These are phyloP conservation scores for Dendrothele bispora DNA, from an alignment of 768 basidiomycete genomes.

Conservation along the genomic window DNA sequence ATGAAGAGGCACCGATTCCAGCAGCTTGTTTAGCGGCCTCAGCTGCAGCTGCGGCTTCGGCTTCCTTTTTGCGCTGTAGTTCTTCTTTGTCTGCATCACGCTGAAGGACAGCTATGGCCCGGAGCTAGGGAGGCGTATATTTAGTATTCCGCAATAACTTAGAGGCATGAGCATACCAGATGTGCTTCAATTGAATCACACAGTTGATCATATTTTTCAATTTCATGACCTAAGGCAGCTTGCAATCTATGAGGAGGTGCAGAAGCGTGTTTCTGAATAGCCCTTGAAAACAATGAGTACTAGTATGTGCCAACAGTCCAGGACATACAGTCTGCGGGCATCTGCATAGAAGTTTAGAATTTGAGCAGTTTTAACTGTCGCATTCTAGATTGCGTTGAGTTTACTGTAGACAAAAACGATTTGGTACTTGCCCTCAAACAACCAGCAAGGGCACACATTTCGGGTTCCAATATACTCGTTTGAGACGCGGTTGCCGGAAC, in stretches of 20 bases:
- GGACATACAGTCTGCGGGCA: conserved; percentile 65
- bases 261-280: conserved; percentile 55
- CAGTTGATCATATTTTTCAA: conserved; percentile 78
- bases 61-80: conserved; percentile 41
- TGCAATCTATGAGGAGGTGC: conserved; percentile 67
- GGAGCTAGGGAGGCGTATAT: conserved; percentile 43
- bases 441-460: conserved; percentile 54
- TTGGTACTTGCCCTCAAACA: conserved; percentile 53
- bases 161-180: conserved; percentile 44
- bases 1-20: conserved; percentile 9
- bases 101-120: conserved; percentile 69
- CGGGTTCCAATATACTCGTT: conserved; percentile 56
- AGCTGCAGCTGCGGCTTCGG: conserved; percentile 35
- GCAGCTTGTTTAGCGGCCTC: conserved; percentile 27
- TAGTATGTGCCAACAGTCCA: conserved; percentile 21
- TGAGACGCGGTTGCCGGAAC: conserved; percentile 39
- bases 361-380: conserved; percentile 70
- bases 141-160: background rate
- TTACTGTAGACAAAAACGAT: background rate
- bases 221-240: conserved; percentile 65
- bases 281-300: conserved; percentile 33
- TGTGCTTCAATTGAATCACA: conserved; percentile 78
- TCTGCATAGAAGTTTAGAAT: conserved; percentile 71
- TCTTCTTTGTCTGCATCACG: conserved; percentile 68
- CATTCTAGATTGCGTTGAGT: conserved; percentile 38